Evolutionary conservation across 768 basidiomycete species (phyloP).

Genomic region (Suillus placidus): DNA sequence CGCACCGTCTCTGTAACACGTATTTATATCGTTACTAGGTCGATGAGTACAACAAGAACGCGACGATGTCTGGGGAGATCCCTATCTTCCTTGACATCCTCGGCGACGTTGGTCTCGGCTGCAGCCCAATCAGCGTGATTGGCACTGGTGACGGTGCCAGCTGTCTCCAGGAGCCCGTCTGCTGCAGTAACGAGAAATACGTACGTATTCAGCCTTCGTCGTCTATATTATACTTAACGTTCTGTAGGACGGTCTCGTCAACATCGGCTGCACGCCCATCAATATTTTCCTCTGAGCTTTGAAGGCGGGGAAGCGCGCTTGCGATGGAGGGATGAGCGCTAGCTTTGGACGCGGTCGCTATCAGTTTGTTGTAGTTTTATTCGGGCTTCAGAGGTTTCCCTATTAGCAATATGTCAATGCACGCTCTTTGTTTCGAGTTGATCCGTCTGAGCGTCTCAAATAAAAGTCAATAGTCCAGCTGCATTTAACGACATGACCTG

Average conservation of each 20-base stretch:
- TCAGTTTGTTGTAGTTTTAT: constrained; percentile 4
- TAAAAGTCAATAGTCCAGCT: neutral
- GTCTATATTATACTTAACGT: neutral
- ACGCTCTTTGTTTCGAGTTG: neutral
- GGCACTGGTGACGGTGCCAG: constrained; percentile 23
- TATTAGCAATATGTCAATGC: neutral
- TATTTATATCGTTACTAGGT: constrained; percentile 16
- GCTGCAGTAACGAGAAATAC: constrained; percentile 22
- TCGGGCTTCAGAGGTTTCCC: neutral
- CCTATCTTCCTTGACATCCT: constrained; percentile 18
- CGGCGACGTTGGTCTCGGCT: constrained; percentile 28
- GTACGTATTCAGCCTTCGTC: constrained; percentile 17
- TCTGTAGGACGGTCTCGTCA: constrained; percentile 12
- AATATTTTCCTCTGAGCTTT: neutral
- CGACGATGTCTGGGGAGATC: constrained; percentile 9
- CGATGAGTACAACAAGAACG: constrained; percentile 6
- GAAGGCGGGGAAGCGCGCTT: neutral
- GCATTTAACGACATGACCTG: neutral
- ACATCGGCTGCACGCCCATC: constrained; percentile 14
- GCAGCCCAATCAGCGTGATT: constrained; percentile 22
- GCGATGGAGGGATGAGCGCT: neutral
- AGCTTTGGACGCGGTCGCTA: neutral
- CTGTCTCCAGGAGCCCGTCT: constrained; percentile 31
- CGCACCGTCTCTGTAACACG: neutral
- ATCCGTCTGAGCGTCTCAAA: neutral